Evolutionary conservation across 2,329 filamentous ascomycete genomes (phyloP).

Genomic region (Neoscytalidium dimidiatum): DNA sequence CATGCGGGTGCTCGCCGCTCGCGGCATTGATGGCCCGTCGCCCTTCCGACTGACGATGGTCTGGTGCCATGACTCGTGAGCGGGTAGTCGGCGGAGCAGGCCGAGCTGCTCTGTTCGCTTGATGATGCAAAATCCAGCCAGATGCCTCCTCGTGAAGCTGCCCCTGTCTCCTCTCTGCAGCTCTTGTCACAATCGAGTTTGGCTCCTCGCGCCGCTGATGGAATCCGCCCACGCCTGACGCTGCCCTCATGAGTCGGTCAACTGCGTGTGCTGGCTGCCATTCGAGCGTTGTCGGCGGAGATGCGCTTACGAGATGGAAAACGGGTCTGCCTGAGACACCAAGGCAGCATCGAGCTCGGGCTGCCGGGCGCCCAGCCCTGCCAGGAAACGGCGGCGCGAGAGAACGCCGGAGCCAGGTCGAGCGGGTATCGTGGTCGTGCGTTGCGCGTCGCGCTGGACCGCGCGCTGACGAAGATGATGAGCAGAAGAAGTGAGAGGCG

Average conservation of each 20-base stretch:
- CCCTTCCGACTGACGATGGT: constrained; percentile 8
- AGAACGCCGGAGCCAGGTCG: constrained; percentile 1
- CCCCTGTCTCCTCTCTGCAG: constrained; percentile 6
- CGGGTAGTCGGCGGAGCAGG: constrained; percentile 8
- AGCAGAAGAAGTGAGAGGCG: neutral
- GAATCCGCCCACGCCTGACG: neutral
- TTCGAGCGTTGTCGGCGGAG: neutral
- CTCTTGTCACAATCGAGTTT: constrained; percentile 7
- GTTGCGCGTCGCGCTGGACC: neutral
- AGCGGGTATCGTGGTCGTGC: constrained; percentile 9
- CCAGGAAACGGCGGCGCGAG: neutral
- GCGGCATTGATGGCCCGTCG: constrained; percentile 12
- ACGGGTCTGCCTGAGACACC: constrained; percentile 6
- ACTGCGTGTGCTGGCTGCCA: constrained; percentile 2
- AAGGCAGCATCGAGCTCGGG: constrained; percentile 8
- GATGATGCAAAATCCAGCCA: constrained; percentile 6
- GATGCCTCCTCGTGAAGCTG: constrained; percentile 7
- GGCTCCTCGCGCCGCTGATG: constrained; percentile 6
- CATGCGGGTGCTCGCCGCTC: constrained; percentile 16
- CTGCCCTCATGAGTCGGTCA: constrained; percentile 6
- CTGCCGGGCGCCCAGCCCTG: neutral
- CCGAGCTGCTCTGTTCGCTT: constrained; percentile 9
- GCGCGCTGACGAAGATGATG: neutral
- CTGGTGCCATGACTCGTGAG: constrained; percentile 8
- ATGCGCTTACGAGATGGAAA: constrained; percentile 15